Evolutionary conservation across 1,139 yeast genomes (phyloP), one percentile per base, ranked within the genome.

Genomic region (Taiozyma onychis): DNA sequence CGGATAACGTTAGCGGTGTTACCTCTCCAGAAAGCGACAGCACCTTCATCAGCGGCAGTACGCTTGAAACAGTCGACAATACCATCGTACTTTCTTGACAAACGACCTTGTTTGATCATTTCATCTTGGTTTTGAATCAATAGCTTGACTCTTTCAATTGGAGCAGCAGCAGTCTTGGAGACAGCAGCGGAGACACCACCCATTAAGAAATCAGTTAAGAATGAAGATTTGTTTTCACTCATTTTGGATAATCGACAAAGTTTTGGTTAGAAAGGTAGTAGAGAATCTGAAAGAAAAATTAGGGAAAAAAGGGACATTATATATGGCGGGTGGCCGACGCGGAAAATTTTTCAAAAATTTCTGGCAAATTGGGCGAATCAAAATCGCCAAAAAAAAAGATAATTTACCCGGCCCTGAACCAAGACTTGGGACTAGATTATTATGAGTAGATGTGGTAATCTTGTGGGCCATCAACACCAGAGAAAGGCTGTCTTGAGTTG

Each of bases 111-210:
- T 78, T 84, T 84, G 73, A 84, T 69, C 89, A 84, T 84, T 76
- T 84, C 90, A 68, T 84, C 90, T 75, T 84, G 90, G 74, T 84
- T 84, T 77, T 84, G 90, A 73, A 84, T 83, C 39, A 84, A 80
- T 63, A 84, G 78, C 79, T 84, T 84, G 69, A 84, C 87, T 73
- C 90, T 81, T 78, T 84, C 90, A 66, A 84, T 84, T 73, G 90
- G 90, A 63, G 90, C 90, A 63, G 90, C 90, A 57, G 88, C 88
- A 57, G 90, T 84, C 82, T 84, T 84, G 59, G 89, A 81, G 75
- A 84, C 84, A 65, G 90, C 90, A 73, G 90, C 90, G 70, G 90
- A 83, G 59, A 84, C 86, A 80, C 90, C 89, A 70, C 88, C 89
- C 88, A 83, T 81, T 71, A 81, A 65, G 77, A 81, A 81, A 70